These are phyloP conservation scores for Metarhizium album DNA, from an alignment of 2,329 filamentous ascomycete genomes.

Conservation along the genomic window DNA sequence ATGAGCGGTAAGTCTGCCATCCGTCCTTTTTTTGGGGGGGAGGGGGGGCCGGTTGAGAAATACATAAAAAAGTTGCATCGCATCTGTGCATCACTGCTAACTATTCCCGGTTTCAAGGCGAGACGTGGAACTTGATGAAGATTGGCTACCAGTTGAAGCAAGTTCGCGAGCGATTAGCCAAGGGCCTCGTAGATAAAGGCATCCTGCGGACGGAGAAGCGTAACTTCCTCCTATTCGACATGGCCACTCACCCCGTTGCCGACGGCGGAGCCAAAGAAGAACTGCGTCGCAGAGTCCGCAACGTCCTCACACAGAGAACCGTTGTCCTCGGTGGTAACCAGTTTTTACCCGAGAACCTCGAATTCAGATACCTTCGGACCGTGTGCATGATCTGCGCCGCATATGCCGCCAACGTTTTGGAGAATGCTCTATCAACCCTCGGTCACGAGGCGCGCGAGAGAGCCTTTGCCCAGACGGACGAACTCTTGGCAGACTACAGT, in stretches of 20 bases:
- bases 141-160: slow-evolving; percentile 99
- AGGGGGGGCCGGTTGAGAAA: too few relatives aligned
- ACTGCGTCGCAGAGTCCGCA: slow-evolving; percentile 84
- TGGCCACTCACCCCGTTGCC: slow-evolving; percentile 96
- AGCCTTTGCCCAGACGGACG: slow-evolving; percentile 94
- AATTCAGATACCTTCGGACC: slow-evolving; percentile 87
- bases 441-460: slow-evolving; percentile 90
- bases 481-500: slow-evolving; percentile 88
- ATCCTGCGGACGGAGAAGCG: slow-evolving; percentile 97
- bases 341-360: slow-evolving; percentile 87
- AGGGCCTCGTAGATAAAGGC: slow-evolving; percentile 96
- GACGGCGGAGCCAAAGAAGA: slow-evolving; percentile 97
- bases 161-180: slow-evolving; percentile 92
- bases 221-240: slow-evolving; percentile 99
- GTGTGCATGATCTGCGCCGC: slow-evolving; percentile 95
- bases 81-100: neutral
- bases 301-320: slow-evolving; percentile 85
- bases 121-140: slow-evolving; percentile 99
- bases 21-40: too few relatives aligned
- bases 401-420: slow-evolving; percentile 94
- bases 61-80: neutral
- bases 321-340: slow-evolving; percentile 78
- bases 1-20: slow-evolving; percentile 94
- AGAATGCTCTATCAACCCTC: slow-evolving; percentile 90
- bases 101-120: slow-evolving; percentile 46